Evolutionary conservation across 2,329 filamentous ascomycete species (phyloP).

Genomic region (Scleromitrula shiraiana): DNA sequence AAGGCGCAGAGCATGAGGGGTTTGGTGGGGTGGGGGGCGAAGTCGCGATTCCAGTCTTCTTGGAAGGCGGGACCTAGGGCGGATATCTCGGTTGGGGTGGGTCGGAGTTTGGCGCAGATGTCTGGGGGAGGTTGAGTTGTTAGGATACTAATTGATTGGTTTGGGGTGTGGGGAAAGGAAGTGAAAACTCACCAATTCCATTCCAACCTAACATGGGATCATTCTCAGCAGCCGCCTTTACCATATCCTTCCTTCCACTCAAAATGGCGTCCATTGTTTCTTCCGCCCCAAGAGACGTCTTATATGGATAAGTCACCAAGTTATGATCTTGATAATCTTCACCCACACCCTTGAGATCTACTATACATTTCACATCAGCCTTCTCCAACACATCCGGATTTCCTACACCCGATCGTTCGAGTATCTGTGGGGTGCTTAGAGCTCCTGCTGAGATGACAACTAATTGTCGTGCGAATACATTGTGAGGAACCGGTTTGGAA

Average conservation of each 20-base stretch:
- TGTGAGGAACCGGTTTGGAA: slow-evolving; percentile 27
- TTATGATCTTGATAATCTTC: slow-evolving; percentile 48
- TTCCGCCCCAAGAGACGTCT: slow-evolving; percentile 35
- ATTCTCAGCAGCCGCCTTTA: slow-evolving; percentile 38
- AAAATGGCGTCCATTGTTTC: slow-evolving; percentile 48
- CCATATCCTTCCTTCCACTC: slow-evolving; percentile 39
- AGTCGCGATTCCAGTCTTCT: slow-evolving; percentile 48
- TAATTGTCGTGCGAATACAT: slow-evolving; percentile 44
- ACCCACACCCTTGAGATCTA: slow-evolving; percentile 45
- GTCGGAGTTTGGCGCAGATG: slow-evolving; percentile 47
- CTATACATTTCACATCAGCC: slow-evolving; percentile 38
- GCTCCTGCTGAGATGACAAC: slow-evolving; percentile 40
- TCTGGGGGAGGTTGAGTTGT: slow-evolving; percentile 30
- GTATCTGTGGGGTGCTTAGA: slow-evolving; percentile 35
- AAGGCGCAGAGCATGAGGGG: slow-evolving; percentile 45
- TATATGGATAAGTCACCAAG: slow-evolving; percentile 45
- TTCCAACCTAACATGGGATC: slow-evolving; percentile 50
- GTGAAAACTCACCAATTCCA: slow-evolving; percentile 30
- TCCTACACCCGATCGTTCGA: slow-evolving; percentile 58
- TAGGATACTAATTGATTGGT: background rate
- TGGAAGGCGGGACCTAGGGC: slow-evolving; percentile 44
- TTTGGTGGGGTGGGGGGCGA: slow-evolving; percentile 29
- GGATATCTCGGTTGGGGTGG: slow-evolving; percentile 45
- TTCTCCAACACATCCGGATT: slow-evolving; percentile 39
- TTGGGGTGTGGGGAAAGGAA: background rate